phyloP scores from a whole-genome alignment of 352 stramenopile species.

The Phytophthora meadii region DNA sequence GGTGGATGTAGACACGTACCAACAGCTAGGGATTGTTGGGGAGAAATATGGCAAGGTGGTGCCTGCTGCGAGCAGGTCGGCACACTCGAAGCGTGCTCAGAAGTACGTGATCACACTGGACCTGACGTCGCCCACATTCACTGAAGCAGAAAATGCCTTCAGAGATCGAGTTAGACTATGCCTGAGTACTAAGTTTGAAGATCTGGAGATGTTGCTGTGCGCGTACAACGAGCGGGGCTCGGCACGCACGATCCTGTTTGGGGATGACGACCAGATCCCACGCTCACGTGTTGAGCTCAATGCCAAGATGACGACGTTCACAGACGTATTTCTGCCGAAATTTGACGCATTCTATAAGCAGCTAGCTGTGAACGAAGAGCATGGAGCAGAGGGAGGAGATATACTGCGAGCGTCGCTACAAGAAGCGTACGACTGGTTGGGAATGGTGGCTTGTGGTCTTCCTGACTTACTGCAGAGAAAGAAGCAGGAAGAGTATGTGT shows the following conservation, averaged over 20 bases:
- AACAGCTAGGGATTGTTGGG: conserved; percentile 74
- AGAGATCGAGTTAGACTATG: conserved; percentile 53
- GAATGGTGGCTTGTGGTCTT: conserved; percentile 69
- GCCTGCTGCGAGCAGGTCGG: conserved; percentile 26
- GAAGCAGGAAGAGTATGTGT: conserved; percentile 79
- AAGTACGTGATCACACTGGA: conserved; percentile 72
- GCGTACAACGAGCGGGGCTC: conserved; percentile 73
- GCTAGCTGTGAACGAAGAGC: conserved; percentile 9
- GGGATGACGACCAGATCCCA: conserved; percentile 66
- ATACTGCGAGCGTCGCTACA: conserved; percentile 48
- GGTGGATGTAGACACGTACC: conserved; percentile 70
- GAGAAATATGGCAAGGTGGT: conserved; percentile 59
- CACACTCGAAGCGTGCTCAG: conserved; percentile 39
- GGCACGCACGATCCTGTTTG: conserved; percentile 73
- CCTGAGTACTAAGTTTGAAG: conserved; percentile 56
- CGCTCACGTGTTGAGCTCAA: conserved; percentile 74
- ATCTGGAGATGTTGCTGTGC: conserved; percentile 78
- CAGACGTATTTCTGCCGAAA: conserved; percentile 61
- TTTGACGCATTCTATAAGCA: conserved; percentile 55
- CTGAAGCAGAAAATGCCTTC: conserved; percentile 18
- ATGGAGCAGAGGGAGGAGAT: conserved; percentile 19
- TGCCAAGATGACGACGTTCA: conserved; percentile 44
- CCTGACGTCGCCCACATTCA: conserved; percentile 57
- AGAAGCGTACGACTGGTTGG: conserved; percentile 80
- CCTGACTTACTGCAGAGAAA: conserved; percentile 58